Base-by-base conservation (phyloP, 1,139 yeast genomes). In the Lodderomyces theae region DNA sequence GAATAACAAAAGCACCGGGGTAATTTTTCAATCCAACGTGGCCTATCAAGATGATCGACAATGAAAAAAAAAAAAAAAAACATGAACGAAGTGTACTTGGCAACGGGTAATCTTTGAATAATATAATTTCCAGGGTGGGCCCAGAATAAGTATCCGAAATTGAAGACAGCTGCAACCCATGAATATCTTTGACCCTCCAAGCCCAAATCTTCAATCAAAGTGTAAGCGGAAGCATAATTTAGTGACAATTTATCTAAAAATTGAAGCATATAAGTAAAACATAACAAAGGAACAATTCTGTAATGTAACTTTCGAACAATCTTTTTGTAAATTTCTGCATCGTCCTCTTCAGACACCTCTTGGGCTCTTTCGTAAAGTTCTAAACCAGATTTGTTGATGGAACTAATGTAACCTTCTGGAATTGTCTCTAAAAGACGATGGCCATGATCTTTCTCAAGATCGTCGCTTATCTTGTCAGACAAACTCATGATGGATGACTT, bases 151-250 rank as follows among this genome's bases (percentile, higher is more conserved):
- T 72, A 74, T 5, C 80, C 80, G 45, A 74, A 65, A 49, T 75
- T 74, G 55, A 82, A 81, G 23, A 79, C 71, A 1, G 86, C 79
- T n/a, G 80, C 77, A 40, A 78, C 61, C 76, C 35, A 21, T 13
- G 18, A 18, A 32, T 19, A 19, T 10, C 35, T 21, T 21, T 32
- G 18, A 11, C 25, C 25, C 13, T 32, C 25, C 17, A 21, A 32
- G 18, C 35, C 35, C 16, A 60, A 48, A 42, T 61, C 65, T 23
- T 54, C 58, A 35, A 35, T 51, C 30, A 60, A 48, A 1, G 54
- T 42, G 34, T 54, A 58, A 4, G 60, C 57, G 17, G 56, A 39
- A 6, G 63, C 63, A 45, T 59, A 72, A 49, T 73, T 73, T 41
- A 74, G 56, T 33, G 75, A 55, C 34, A 74, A 64, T 50, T 76